Evolutionary conservation across 352 stramenopile species (phyloP), one percentile per base, ranked within the genome.

Genomic region (Globisporangium lucens): DNA sequence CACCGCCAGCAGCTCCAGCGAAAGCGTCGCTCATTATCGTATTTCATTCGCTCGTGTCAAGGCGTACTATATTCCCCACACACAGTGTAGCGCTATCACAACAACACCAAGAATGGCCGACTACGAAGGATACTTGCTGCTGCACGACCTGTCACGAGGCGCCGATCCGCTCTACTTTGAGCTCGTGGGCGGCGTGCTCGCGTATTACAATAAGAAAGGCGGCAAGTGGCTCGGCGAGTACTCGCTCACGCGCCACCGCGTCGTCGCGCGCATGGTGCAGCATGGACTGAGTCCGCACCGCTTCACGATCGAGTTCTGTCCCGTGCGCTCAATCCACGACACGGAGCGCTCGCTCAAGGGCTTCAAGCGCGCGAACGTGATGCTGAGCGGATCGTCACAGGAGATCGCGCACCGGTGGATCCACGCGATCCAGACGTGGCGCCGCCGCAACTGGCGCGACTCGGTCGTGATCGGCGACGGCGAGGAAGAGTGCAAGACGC

Each of bases 111-210:
- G 15, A 22, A 93, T 94, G 86, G 86, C 86, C 24, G 86, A 93
- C 69, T 93, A 90, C 74, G 83, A 92, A 80, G 86, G 86, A 22
- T 94, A 83, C 71, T 65, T 94, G 24, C 70, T 94, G 38, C 75
- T 94, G 24, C 86, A 94, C 69, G 82, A 86, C 71, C 75, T 70
- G 4, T 55, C 59, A 9, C 68, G 56, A 0, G 29, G 35, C 27
- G 63, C 68, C 4, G 86, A 94, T 63, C 86, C 86, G 33, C 75
- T 94, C 49, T 94, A 89, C 70, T 92, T 94, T 67, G 80, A 90
- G 66, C 77, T 94, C 59, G 78, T 85, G 51, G 72, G 77, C 58
- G 86, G 86, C 0, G 69, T 92, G 69, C 81, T 94, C 49, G 79
- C 79, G 73, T 94, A 91, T 69, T 94, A 80, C 70, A 76, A 79